These are phyloP conservation scores for Entoloma clypeatum DNA, from an alignment of 1,284 basidiomycete genomes.

Conservation along the genomic window DNA sequence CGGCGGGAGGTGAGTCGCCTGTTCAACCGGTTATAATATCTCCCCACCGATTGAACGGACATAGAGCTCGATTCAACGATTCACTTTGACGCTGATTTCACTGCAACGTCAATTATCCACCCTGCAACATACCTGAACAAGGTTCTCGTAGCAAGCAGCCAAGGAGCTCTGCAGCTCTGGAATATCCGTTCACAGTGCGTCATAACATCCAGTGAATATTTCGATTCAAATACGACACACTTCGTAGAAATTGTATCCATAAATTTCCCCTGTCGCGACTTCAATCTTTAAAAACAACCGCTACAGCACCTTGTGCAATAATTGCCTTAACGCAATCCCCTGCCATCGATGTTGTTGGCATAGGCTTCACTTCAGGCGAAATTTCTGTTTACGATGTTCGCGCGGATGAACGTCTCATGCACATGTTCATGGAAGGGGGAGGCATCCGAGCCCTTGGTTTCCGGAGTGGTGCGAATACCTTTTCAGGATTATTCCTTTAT, in stretches of 20 bases:
- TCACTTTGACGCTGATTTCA: slow-evolving; percentile 76
- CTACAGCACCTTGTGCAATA: slow-evolving; percentile 52
- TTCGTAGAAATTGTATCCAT: slow-evolving; percentile 60
- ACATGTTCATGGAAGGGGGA: slow-evolving; percentile 85
- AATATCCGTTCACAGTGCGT: slow-evolving; percentile 83
- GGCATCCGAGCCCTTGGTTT: slow-evolving; percentile 78
- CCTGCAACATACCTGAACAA: slow-evolving; percentile 98
- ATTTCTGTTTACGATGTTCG: slow-evolving; percentile 89
- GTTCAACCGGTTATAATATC: not conserved
- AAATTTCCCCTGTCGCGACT: slow-evolving; percentile 52
- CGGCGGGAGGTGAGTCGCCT: slow-evolving; percentile 47
- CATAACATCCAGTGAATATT: not conserved
- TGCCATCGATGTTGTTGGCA: slow-evolving; percentile 91
- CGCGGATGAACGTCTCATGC: slow-evolving; percentile 84
- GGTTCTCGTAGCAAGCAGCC: slow-evolving; percentile 78
- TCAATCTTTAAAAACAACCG: slow-evolving; percentile 38
- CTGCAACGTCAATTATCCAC: slow-evolving; percentile 82
- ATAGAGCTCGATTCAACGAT: slow-evolving; percentile 61
- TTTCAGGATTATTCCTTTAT: slow-evolving; percentile 7
- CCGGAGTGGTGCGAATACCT: slow-evolving; percentile 72
- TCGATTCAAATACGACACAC: slow-evolving; percentile 7
- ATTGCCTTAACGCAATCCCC: slow-evolving; percentile 88
- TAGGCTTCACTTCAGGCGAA: slow-evolving; percentile 87
- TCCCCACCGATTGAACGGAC: slow-evolving; percentile 7
- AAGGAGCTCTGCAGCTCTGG: slow-evolving; percentile 91